Evolutionary conservation across 2,329 filamentous ascomycete genomes (phyloP), one percentile per base, ranked within the genome.

Genomic region (Fusarium metavorans): DNA sequence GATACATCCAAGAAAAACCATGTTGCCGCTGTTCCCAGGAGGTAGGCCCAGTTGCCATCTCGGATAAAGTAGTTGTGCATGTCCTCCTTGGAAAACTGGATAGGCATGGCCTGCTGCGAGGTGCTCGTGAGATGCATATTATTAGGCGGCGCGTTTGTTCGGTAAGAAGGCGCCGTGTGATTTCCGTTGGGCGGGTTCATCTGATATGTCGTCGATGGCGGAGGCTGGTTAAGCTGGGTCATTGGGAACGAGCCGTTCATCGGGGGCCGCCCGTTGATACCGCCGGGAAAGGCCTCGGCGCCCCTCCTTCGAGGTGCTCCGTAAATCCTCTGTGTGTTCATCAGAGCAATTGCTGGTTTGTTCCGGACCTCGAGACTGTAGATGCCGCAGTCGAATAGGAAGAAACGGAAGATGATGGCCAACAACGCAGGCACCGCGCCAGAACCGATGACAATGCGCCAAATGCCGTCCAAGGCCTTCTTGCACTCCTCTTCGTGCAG

Each of bases 371-470:
- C 91, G 32, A 92, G 86, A 11, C 89, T 88, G 80, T 91, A 93
- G 35, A 92, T 85, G 6, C 91, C 91, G 66, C 89, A 91, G 79
- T 93, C 91, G 41, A 90, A 91, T 48, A 93, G 88, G 72, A 91
- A 90, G 79, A 93, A 91, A 20, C 91, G 89, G 76, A 92, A 92
- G 43, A 91, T 84, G 68, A 92, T 90, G 73, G 91, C 91, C 10
- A 93, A 83, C 14, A 91, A 82, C 5, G 90, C 91, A 0, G 91
- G 91, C 0, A 92, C 85, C 10, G 90, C 90, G 8, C 91, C 91
- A 0, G 91, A 88, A 2, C 90, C 91, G 72, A 92, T 89, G 34
- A 93, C 89, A 77, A 92, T 92, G 57, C 91, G 87, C 91, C 91
- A 93, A 72, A 92, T 89, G 1, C 86, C 88, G 72, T 93, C 91